Conservation (phyloP, 2,329 filamentous ascomycete genomes). For the Pseudogymnoascus sp. region DNA sequence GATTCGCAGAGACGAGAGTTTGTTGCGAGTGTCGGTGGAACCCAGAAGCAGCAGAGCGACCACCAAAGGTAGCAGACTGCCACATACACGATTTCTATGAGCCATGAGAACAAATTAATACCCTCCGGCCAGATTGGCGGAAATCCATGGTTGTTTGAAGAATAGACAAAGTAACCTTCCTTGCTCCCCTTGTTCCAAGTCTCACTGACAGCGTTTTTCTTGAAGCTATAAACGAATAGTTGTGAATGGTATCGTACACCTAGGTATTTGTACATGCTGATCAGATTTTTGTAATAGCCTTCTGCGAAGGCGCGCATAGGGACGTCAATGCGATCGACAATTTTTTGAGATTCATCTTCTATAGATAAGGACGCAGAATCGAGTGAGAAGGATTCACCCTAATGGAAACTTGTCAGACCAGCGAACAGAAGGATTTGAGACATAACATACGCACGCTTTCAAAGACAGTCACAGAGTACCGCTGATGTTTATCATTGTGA, state of each 20-base stretch:
- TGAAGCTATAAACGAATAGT: slow-evolving; percentile 45
- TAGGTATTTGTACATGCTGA: slow-evolving; percentile 47
- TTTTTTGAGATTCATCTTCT: slow-evolving; percentile 15
- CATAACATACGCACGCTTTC: slow-evolving; percentile 32
- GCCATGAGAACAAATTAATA: slow-evolving; percentile 29
- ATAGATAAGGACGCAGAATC: slow-evolving; percentile 36
- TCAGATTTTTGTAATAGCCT: slow-evolving; percentile 47
- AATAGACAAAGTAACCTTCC: slow-evolving; percentile 41
- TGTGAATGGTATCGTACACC: slow-evolving; percentile 40
- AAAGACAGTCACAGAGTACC: slow-evolving; percentile 36
- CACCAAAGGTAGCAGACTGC: slow-evolving; percentile 45
- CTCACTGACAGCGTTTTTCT: slow-evolving; percentile 16
- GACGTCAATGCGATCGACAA: slow-evolving; percentile 34
- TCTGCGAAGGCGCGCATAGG: slow-evolving; percentile 44
- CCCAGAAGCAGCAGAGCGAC: slow-evolving; percentile 40
- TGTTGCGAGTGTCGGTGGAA: slow-evolving; percentile 29
- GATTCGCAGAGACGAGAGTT: slow-evolving; percentile 31
- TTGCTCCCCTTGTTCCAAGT: slow-evolving; percentile 13
- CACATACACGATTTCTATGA: slow-evolving; percentile 37
- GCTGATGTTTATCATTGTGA: slow-evolving; percentile 29
- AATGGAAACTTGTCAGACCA: not conserved
- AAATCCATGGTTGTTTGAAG: slow-evolving; percentile 44
- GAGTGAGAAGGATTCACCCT: slow-evolving; percentile 36
- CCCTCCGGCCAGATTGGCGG: slow-evolving; percentile 35
- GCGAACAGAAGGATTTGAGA: not conserved